phyloP scores from a whole-genome alignment of 192 early-diverging fungal genomes.

The Chytriomyces sp. region DNA sequence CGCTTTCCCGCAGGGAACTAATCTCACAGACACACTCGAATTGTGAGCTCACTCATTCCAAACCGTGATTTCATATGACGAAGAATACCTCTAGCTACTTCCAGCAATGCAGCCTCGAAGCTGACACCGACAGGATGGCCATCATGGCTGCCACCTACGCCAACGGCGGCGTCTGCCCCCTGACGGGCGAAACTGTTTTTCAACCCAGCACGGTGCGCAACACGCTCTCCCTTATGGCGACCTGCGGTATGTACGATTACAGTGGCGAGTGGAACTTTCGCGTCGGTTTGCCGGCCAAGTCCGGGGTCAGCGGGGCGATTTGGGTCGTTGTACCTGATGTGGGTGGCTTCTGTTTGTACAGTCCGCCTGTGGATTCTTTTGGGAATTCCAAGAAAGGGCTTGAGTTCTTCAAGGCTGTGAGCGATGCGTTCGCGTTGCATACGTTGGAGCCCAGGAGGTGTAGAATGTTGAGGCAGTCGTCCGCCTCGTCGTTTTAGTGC shows the following conservation, averaged over 20 bases:
- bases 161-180: conserved; percentile 27
- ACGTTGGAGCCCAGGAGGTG: conserved; percentile 16
- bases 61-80: neutral
- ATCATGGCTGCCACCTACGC: conserved; percentile 29
- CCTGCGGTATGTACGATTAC: conserved; percentile 35
- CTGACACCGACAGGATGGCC: conserved; percentile 21
- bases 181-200: conserved; percentile 12
- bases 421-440: conserved; percentile 25
- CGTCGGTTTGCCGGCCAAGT: conserved; percentile 30
- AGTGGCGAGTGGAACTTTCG: conserved; percentile 29
- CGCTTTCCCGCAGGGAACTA: conserved; percentile 18
- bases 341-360: conserved; percentile 21
- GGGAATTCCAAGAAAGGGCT: conserved; percentile 26
- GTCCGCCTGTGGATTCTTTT: conserved; percentile 24
- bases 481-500: too few species aligned
- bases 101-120: conserved; percentile 23
- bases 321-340: conserved; percentile 24
- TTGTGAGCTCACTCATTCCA: neutral
- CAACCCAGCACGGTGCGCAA: conserved; percentile 22
- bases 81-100: conserved; percentile 2
- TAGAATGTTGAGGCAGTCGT: too few species aligned
- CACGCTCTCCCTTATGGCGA: conserved; percentile 26
- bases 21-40: conserved; percentile 24
- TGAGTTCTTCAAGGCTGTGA: conserved; percentile 28
- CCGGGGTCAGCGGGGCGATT: conserved; percentile 25